These are phyloP conservation scores for Lipomyces sp. DNA, from an alignment of 805 yeast species.

Conservation along the genomic window DNA sequence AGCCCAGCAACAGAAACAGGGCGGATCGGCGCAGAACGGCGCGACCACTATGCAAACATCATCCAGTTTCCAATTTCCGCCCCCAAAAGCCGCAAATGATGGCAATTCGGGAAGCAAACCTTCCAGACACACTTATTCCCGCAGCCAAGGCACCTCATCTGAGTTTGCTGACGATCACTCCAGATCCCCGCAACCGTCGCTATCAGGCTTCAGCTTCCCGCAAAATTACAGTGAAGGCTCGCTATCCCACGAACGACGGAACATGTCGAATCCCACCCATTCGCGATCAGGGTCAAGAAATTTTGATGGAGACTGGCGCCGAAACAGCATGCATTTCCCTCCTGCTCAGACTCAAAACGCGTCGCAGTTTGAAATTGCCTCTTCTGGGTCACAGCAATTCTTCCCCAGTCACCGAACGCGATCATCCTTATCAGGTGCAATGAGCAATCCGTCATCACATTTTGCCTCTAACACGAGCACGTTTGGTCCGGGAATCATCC, in stretches of 20 bases:
- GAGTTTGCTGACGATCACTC: conserved; percentile 23
- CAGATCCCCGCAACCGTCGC: conserved; percentile 20
- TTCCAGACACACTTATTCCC: conserved; percentile 26
- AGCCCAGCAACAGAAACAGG: conserved; percentile 65
- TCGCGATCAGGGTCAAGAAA: conserved; percentile 37
- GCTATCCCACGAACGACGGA: conserved; percentile 25
- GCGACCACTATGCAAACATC: conserved; percentile 19
- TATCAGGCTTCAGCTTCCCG: conserved; percentile 20
- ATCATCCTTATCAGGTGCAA: conserved; percentile 56
- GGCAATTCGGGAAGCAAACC: conserved; percentile 12
- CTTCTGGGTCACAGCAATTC: conserved; percentile 46
- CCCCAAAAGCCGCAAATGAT: conserved; percentile 18
- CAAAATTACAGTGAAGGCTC: conserved; percentile 14
- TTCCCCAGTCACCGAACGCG: conserved; percentile 82
- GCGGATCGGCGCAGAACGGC: conserved; percentile 21
- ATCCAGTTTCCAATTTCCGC: conserved; percentile 34
- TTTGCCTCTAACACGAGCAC: conserved; percentile 16
- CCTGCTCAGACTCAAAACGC: conserved; percentile 5
- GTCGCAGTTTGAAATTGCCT: not conserved
- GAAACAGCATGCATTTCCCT: conserved; percentile 23
- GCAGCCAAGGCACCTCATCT: conserved; percentile 24
- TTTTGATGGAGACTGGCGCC: conserved; percentile 37
- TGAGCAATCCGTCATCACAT: conserved; percentile 16
- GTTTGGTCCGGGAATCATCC: conserved; percentile 30
- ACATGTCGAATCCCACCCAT: conserved; percentile 19